A percentile compares a stretch with the other conserved stretches of the same genome.
Evolutionary conservation across 176 grass and related monocot species (phyloP).

Genomic region (Secale cereale): DNA sequence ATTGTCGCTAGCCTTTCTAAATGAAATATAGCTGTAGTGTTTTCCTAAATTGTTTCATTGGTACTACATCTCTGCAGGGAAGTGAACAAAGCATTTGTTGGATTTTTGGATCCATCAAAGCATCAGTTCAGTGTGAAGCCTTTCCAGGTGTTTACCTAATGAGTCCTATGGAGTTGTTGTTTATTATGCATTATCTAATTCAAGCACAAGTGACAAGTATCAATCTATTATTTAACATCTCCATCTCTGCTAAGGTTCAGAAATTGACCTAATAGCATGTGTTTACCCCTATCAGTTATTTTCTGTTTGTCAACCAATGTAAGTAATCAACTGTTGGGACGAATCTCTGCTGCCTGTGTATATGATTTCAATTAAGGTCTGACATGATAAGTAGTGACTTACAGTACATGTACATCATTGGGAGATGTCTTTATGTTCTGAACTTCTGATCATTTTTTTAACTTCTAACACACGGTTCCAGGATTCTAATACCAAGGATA

Average conservation of each 20-base stretch:
- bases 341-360: neutral
- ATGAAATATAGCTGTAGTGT: neutral
- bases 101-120: constrained; percentile 65
- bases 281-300: neutral
- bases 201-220: neutral
- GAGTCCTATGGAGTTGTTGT: neutral
- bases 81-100: constrained; percentile 87
- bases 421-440: neutral
- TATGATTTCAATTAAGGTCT: constrained; percentile 4
- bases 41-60: neutral
- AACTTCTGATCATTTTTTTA: neutral
- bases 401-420: neutral
- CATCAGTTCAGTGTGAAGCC: constrained; percentile 27
- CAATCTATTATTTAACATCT: neutral
- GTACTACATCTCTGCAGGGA: constrained; percentile 46
- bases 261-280: neutral
- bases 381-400: neutral
- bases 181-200: neutral
- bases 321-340: neutral
- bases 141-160: constrained; percentile 45
- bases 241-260: neutral
- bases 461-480: constrained; percentile 16
- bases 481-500: constrained; percentile 25
- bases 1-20: neutral
- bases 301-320: neutral